A percentile compares a stretch with the other conserved stretches of the same genome.
phyloP scores from a whole-genome alignment of 73 alveolate genomes.

The Loxodes magnus region DNA sequence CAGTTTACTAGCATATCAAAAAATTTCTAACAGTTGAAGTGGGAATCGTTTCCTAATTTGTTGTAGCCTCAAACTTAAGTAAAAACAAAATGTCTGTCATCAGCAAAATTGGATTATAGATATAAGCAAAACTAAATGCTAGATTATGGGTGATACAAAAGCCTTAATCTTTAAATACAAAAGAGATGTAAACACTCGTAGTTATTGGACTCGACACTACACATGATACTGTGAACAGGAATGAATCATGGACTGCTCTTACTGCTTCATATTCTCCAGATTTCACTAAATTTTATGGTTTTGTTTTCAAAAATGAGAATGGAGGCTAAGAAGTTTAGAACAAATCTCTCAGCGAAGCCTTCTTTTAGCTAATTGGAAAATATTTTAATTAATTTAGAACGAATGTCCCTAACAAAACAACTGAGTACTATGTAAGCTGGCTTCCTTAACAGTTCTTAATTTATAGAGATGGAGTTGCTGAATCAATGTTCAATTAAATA shows the following conservation, averaged over 20 bases:
- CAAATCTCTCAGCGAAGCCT: no score
- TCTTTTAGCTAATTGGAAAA: no score
- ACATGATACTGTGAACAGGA: slow-evolving; percentile 13
- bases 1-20: no score
- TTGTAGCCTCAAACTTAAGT: no score
- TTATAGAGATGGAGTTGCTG: slow-evolving; percentile 68
- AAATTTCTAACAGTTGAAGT: no score
- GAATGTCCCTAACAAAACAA: background rate
- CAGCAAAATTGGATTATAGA: slow-evolving; percentile 77
- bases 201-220: slow-evolving; percentile 46
- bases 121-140: slow-evolving; percentile 83
- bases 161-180: slow-evolving; percentile 64
- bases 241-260: slow-evolving; percentile 1
- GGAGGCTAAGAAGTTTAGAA: slow-evolving; percentile 26
- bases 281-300: slow-evolving; percentile 25
- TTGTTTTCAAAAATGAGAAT: slow-evolving; percentile 11
- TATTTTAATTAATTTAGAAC: slow-evolving; percentile 3
- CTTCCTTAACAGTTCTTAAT: slow-evolving; percentile 45
- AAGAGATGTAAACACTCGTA: slow-evolving; percentile 37
- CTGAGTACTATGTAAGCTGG: slow-evolving; percentile 8
- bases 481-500: slow-evolving; percentile 23
- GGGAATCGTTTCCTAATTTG: no score
- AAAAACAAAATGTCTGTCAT: no score
- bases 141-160: slow-evolving; percentile 82
- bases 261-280: slow-evolving; percentile 22